A percentile compares a stretch with the other conserved stretches of the same genome.
Evolutionary conservation across 768 basidiomycete genomes (phyloP).

Genomic region (Mycena venus): DNA sequence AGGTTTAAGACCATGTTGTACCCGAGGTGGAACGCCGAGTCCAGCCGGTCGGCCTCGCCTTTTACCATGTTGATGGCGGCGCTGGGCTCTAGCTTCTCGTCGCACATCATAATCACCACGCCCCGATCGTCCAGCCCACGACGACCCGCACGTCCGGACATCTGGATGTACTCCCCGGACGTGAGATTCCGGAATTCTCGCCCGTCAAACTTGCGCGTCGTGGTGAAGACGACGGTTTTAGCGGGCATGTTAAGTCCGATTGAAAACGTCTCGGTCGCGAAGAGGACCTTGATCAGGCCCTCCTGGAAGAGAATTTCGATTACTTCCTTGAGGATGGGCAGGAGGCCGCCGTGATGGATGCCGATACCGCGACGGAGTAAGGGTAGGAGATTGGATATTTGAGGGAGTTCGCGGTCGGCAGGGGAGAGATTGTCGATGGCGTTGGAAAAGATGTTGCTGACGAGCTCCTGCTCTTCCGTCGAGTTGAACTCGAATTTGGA

Average conservation of each 20-base stretch:
- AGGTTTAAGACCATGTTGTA: conserved; percentile 99
- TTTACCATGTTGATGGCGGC: conserved; percentile 98
- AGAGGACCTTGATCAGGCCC: conserved; percentile 96
- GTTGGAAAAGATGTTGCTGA: conserved; percentile 92
- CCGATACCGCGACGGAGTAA: conserved; percentile 95
- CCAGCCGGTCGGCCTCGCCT: conserved; percentile 95
- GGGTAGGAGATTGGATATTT: conserved; percentile 93
- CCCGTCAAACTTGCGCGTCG: conserved; percentile 96
- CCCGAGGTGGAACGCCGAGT: conserved; percentile 98
- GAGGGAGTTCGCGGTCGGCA: conserved; percentile 91
- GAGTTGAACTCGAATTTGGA: conserved; percentile 97
- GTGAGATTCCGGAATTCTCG: conserved; percentile 94
- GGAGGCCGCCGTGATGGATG: conserved; percentile 97
- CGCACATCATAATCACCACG: conserved; percentile 99
- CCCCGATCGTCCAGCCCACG: conserved; percentile 98
- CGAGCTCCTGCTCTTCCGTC: conserved; percentile 90
- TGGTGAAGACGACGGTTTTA: conserved; percentile 98
- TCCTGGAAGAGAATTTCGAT: conserved; percentile 99
- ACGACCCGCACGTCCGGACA: conserved; percentile 98
- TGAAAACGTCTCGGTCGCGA: conserved; percentile 98
- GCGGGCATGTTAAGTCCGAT: conserved; percentile 99
- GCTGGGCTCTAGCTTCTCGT: conserved; percentile 94
- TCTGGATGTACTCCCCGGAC: conserved; percentile 98
- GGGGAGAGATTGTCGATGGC: conserved; percentile 91
- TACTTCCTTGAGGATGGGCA: conserved; percentile 98